phyloP scores from a whole-genome alignment of 2,329 filamentous ascomycete species.

The Colletotrichum costaricense region DNA sequence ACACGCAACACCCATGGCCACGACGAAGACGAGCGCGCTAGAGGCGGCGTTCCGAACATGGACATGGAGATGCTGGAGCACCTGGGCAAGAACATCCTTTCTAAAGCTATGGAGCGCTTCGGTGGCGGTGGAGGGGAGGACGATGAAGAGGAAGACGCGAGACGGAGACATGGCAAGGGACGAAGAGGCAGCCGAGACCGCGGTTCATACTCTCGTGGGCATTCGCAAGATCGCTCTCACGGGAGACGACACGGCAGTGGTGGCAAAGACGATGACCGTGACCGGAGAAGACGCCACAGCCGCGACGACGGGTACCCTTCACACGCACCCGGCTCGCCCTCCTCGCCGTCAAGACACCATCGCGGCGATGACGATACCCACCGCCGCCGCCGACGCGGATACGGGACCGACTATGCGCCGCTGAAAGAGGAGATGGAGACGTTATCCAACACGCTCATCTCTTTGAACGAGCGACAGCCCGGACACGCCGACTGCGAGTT shows the following conservation, averaged over 20 bases:
- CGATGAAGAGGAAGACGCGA: not conserved
- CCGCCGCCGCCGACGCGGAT: conserved; percentile 4
- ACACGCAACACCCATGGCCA: not conserved
- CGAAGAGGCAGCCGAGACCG: not conserved
- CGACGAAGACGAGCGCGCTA: conserved; percentile 1
- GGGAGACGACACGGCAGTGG: not conserved
- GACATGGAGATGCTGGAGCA: conserved; percentile 30
- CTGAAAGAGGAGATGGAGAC: conserved; percentile 26
- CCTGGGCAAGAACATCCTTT: conserved; percentile 26
- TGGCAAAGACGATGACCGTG: not conserved
- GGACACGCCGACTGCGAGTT: conserved; percentile 34
- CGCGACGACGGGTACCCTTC: not conserved
- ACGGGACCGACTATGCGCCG: conserved; percentile 21
- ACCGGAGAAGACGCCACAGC: not conserved
- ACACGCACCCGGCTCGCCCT: not conserved
- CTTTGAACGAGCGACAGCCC: conserved; percentile 29
- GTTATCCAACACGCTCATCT: conserved; percentile 30
- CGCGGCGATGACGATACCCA: not conserved
- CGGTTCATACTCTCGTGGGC: not conserved
- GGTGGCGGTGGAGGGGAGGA: not conserved
- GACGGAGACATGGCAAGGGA: not conserved
- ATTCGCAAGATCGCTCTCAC: not conserved
- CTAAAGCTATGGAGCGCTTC: conserved; percentile 25
- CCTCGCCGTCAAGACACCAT: not conserved
- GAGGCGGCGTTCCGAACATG: conserved; percentile 26